Evolutionary conservation across 192 early-diverging fungal genomes (phyloP), one percentile per base, ranked within the genome.

Genomic region (Coemansia sp.): DNA sequence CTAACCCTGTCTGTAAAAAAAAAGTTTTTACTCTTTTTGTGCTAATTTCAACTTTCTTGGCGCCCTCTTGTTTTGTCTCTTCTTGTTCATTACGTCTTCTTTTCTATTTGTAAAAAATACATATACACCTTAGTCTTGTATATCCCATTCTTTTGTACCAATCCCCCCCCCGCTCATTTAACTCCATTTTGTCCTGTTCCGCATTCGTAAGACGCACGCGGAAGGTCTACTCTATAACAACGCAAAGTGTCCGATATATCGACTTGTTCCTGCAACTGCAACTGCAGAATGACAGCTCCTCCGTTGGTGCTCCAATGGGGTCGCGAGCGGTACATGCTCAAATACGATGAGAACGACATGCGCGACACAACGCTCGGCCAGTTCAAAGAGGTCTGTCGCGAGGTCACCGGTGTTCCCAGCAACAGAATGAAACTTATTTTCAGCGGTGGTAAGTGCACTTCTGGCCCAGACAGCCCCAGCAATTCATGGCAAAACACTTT

Each of bases 381-480:
- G 48, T 73, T 97, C 63, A 87, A 93, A 51, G 86, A 90, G 48
- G 85, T 87, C 51, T 89, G 91, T 62, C 88, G 89, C 57, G 79
- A 86, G 45, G 73, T 86, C 25, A 91, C 93, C 0, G 87, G 89
- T 28, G 89, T 97, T 12, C 94, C 94, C 8, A 80, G 85, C 5
- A 88, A 87, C 54, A 85, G 84, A 28, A 88, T 95, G 80, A 91
- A 89, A 61, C 73, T 97, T 20, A 70, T 87, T 30, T 83, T 87
- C 30, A 87, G 87, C 48, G 92, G 90, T 64, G 91, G 91, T 91
- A 87, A 68, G 79, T 75, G 28, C 20, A 25, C 10, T 2, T 55
- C 28, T 55, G 28, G 52, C n/a, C 11, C 3, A 8, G 17, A 2
- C n/a, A 22, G 25, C 10, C 17, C 50, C 18, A 7, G 3, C 50